Evolutionary conservation across 2,329 filamentous ascomycete species (phyloP), one percentile per base, ranked within the genome.

Genomic region (Penicillium sp.): DNA sequence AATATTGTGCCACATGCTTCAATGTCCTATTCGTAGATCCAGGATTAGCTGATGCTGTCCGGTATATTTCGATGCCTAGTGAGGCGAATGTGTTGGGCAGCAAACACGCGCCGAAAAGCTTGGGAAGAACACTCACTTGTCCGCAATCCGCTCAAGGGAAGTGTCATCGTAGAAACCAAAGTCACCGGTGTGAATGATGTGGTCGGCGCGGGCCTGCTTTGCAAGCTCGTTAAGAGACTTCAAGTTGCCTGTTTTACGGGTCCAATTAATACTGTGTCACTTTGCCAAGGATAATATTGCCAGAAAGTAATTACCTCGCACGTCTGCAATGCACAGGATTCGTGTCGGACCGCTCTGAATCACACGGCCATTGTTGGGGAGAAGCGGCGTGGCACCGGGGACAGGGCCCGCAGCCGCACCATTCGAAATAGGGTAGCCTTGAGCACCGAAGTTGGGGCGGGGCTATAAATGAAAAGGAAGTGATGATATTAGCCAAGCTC

Each of bases 81-180:
- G 48, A 59, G 21, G 25, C 27, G 47, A 53, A 41, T 42, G 44
- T 44, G 48, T 63, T 55, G 56, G 57, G 59, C 57, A 54, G 38
- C 51, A 51, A 61, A 48, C 23, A 50, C n/a, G 53, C 45, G 35
- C 31, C 49, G 51, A 41, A 49, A 45, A 49, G 47, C 51, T 43
- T 27, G n/a, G 13, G 38, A 13, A 21, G 13, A 33, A 35, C 43
- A 80, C 87, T 81, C 79, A 96, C 91, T 99, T 99, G 78, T 99
- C 94, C 41, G 94, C 94, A 80, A 99, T 97, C 71, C 94, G 89
- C 71, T 97, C 93, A 66, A 99, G 82, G 36, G 94, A 99, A 54
- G 89, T 91, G 70, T 96, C 90, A 77, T 99, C 94, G 80, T 99
- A 99, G 80, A 99, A 99, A 62, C 94, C 94, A 75, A 99, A 99